These are phyloP conservation scores for Dovyalis caffra DNA, from an alignment of 345 rosid species.

Conservation along the genomic window DNA sequence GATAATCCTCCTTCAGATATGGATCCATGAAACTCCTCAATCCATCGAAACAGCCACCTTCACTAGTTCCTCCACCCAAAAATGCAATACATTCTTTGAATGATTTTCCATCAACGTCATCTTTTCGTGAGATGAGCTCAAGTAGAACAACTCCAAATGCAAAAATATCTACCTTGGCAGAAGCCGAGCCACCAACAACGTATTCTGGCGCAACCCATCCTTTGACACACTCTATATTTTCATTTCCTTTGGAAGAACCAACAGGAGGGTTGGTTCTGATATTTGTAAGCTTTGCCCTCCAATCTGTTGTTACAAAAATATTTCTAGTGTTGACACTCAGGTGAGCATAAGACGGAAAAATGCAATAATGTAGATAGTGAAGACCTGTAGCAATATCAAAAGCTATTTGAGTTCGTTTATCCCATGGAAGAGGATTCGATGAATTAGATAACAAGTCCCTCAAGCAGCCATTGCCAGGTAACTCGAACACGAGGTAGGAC, in stretches of 20 bases:
- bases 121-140: slow-evolving; percentile 49
- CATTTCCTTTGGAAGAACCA: slow-evolving; percentile 17
- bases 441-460: slow-evolving; percentile 37
- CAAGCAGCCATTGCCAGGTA: slow-evolving; percentile 47
- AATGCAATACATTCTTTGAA: slow-evolving; percentile 45
- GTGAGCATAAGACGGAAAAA: slow-evolving; percentile 49
- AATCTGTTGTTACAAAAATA: slow-evolving; percentile 36
- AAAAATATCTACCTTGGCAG: slow-evolving; percentile 44
- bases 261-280: slow-evolving; percentile 22
- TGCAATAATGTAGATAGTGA: slow-evolving; percentile 50
- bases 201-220: slow-evolving; percentile 37
- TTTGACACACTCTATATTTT: background rate
- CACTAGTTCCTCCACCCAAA: slow-evolving; percentile 38
- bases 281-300: slow-evolving; percentile 56
- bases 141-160: slow-evolving; percentile 54
- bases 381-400: slow-evolving; percentile 47
- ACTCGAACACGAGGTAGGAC: slow-evolving; percentile 46
- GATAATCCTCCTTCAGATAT: slow-evolving; percentile 40
- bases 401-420: slow-evolving; percentile 41
- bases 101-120: slow-evolving; percentile 22
- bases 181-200: slow-evolving; percentile 17
- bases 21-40: slow-evolving; percentile 58
- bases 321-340: slow-evolving; percentile 38
- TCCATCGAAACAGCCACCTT: slow-evolving; percentile 56
- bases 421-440: slow-evolving; percentile 34